These are phyloP conservation scores for Xanthoconium stramineum DNA, from an alignment of 768 basidiomycete species.

Conservation along the genomic window DNA sequence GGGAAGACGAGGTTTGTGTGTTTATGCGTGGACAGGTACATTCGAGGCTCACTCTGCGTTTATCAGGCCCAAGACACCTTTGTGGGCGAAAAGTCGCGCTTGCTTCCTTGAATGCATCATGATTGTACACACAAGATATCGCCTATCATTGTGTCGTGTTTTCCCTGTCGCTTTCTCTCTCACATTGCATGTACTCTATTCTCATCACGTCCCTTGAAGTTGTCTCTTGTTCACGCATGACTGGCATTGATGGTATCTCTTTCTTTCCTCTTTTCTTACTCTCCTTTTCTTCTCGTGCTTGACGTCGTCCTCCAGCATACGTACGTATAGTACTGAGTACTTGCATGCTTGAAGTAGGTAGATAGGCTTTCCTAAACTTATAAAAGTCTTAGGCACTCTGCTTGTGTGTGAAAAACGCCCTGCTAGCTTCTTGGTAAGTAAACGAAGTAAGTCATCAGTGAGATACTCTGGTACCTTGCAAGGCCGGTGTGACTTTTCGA, in stretches of 20 bases:
- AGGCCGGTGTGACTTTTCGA: no score
- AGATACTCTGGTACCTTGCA: no score
- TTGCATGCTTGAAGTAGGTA: constrained; percentile 10
- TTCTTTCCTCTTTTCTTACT: background rate
- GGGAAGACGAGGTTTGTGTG: constrained; percentile 12
- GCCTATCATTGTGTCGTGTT: background rate
- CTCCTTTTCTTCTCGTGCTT: background rate
- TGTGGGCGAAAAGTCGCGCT: constrained; percentile 24
- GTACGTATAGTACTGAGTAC: constrained; percentile 13
- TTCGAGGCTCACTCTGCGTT: background rate
- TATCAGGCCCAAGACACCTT: constrained; percentile 2
- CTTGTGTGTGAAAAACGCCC: background rate
- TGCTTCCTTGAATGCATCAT: constrained; percentile 19
- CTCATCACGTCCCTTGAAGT: background rate
- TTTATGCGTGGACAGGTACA: background rate
- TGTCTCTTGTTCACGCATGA: constrained; percentile 1
- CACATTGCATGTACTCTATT: background rate
- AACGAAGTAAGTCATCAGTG: no score
- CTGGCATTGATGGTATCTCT: constrained; percentile 1
- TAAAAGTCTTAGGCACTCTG: constrained; percentile 40
- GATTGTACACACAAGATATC: background rate
- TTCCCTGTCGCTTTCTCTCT: background rate
- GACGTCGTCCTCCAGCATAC: background rate
- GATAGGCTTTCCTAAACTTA: constrained; percentile 4
- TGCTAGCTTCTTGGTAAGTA: no score